phyloP scores from a whole-genome alignment of 1,284 basidiomycete species.

The Sanghuangporus baumii region DNA sequence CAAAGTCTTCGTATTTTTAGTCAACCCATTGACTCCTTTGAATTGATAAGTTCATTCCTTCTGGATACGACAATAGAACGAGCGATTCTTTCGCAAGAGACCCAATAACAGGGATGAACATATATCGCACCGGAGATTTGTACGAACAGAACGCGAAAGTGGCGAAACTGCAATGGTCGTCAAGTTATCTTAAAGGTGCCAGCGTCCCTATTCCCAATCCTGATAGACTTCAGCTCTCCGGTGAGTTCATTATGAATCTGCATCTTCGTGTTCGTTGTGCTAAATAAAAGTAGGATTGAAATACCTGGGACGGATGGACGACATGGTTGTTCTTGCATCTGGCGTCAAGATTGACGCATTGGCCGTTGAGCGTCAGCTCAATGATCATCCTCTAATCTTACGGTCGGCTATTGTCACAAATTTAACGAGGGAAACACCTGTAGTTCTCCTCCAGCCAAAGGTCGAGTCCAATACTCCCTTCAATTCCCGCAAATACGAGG shows the following conservation, averaged over 20 bases:
- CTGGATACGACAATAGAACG: not conserved
- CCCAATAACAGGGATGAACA: not conserved
- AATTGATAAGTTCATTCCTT: conserved; percentile 5
- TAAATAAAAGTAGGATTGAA: conserved; percentile 1
- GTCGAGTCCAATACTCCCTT: not conserved
- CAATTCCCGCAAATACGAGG: not conserved
- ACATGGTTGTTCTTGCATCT: conserved; percentile 13
- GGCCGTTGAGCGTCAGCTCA: conserved; percentile 13
- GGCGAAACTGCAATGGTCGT: not conserved
- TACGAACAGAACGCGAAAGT: conserved; percentile 2
- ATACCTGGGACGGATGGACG: conserved; percentile 14
- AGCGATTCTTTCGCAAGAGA: conserved; percentile 2
- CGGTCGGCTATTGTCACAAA: conserved; percentile 3
- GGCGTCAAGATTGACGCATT: conserved; percentile 17
- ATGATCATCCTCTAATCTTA: conserved; percentile 1
- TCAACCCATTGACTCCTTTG: not conserved
- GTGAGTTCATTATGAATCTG: not conserved
- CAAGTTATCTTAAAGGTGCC: conserved; percentile 6
- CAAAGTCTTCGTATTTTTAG: not conserved
- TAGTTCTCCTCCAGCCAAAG: conserved; percentile 9
- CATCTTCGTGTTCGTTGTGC: not conserved
- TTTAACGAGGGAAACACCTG: not conserved
- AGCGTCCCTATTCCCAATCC: not conserved
- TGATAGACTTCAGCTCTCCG: not conserved
- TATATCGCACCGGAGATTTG: conserved; percentile 18